Conservation (phyloP, 768 basidiomycete species). For the Leucocoprinus leucothites region DNA sequence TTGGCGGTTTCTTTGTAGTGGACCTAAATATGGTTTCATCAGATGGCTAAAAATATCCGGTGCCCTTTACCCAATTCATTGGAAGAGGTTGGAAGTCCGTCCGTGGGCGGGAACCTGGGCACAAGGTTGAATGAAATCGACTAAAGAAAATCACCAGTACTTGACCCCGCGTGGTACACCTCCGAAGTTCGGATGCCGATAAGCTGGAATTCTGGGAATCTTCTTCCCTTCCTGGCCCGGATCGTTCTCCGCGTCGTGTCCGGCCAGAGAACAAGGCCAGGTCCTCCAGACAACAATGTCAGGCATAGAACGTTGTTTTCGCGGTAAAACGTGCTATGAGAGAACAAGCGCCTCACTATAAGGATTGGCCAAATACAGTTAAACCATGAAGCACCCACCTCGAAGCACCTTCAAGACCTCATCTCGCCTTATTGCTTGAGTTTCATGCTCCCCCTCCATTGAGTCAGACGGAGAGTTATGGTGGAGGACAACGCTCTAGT, state of each 20-base stretch:
- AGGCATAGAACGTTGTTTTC: not conserved
- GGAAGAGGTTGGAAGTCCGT: conserved; percentile 10
- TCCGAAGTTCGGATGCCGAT: not conserved
- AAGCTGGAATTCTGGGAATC: not conserved
- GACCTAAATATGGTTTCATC: not conserved
- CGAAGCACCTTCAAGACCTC: too few species aligned
- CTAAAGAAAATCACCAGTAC: conserved; percentile 2
- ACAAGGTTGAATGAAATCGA: not conserved
- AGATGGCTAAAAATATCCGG: not conserved
- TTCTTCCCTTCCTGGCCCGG: not conserved
- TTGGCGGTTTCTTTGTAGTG: conserved; percentile 30
- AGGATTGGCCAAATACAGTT: too few species aligned
- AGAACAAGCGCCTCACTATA: not conserved
- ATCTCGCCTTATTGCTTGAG: too few species aligned
- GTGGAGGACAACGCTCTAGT: too few species aligned
- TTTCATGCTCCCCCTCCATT: too few species aligned
- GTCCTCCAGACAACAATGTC: not conserved
- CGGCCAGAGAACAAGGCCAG: not conserved
- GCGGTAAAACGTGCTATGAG: not conserved
- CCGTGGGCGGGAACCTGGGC: not conserved
- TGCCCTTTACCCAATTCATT: conserved; percentile 15
- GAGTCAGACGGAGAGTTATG: too few species aligned
- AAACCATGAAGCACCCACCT: too few species aligned
- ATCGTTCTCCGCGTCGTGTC: not conserved
- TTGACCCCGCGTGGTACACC: not conserved